Evolutionary conservation across 2,329 filamentous ascomycete species (phyloP).

Genomic region (Lecanosticta acicola): DNA sequence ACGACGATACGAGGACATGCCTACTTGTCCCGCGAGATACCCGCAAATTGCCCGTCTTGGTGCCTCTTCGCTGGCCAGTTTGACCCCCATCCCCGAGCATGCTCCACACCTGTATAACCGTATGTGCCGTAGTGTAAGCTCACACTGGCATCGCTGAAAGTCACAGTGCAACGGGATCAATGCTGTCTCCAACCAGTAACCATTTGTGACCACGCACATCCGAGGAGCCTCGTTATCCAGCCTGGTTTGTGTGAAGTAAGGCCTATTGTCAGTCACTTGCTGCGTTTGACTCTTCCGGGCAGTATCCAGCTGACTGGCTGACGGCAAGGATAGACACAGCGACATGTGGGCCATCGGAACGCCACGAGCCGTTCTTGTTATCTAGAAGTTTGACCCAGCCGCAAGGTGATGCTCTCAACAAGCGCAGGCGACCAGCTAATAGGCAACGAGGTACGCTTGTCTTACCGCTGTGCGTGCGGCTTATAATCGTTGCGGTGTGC

Average conservation of each 20-base stretch:
- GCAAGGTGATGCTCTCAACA: background rate
- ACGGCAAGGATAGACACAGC: background rate
- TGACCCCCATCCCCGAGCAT: background rate
- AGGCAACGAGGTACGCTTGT: background rate
- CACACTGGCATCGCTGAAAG: background rate
- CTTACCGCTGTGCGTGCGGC: conserved; percentile 5
- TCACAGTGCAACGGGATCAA: background rate
- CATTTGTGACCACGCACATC: background rate
- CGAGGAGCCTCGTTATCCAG: background rate
- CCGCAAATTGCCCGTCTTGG: background rate
- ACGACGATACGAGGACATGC: background rate
- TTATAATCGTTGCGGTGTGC: conserved; percentile 4
- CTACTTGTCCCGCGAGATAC: background rate
- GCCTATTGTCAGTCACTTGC: background rate
- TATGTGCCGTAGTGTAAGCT: background rate
- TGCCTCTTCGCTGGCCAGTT: background rate
- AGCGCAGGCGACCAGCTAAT: background rate
- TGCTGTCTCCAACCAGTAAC: background rate
- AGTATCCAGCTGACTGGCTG: background rate
- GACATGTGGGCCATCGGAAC: background rate
- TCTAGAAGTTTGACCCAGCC: background rate
- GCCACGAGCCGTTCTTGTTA: background rate
- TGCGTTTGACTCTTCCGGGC: conserved; percentile 1
- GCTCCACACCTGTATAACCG: background rate
- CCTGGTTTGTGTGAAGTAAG: background rate